Percentiles rank a stretch among this genome's conserved stretches.
These are phyloP conservation scores for Dactylorhiza incarnata DNA, from an alignment of 106 monocot species.

Conservation along the genomic window DNA sequence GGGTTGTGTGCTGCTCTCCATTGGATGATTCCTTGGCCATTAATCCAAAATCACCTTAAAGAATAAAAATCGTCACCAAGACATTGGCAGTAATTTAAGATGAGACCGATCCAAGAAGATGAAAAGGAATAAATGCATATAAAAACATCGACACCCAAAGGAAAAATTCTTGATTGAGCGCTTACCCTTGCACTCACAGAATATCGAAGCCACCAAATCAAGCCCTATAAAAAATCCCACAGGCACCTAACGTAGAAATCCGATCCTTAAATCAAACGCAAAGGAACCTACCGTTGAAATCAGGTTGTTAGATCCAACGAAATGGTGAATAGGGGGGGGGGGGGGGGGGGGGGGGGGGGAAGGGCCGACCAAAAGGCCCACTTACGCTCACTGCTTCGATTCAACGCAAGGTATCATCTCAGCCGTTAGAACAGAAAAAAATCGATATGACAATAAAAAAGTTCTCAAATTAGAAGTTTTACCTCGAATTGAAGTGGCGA, in stretches of 20 bases:
- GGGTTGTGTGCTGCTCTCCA: slow-evolving; percentile 26
- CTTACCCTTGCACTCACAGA: background rate
- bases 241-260: background rate
- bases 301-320: background rate
- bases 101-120: background rate
- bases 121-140: background rate
- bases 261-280: background rate
- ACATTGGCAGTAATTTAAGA: background rate
- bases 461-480: slow-evolving; percentile 7
- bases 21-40: slow-evolving; percentile 59
- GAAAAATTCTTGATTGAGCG: background rate
- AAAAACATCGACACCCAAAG: background rate
- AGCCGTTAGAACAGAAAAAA: background rate
- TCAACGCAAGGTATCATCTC: slow-evolving; percentile 1
- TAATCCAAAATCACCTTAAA: slow-evolving; percentile 18
- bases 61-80: background rate
- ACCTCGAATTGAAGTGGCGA: background rate
- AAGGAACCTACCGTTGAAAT: background rate
- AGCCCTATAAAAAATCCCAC: background rate
- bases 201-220: background rate
- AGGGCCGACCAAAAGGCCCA: background rate
- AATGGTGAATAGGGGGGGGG: background rate
- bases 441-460: background rate
- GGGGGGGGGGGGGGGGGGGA: background rate
- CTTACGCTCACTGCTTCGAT: background rate